Evolutionary conservation across 306 rosid species (phyloP), one percentile per base, ranked within the genome.

Genomic region (Boehmeria nivea): DNA sequence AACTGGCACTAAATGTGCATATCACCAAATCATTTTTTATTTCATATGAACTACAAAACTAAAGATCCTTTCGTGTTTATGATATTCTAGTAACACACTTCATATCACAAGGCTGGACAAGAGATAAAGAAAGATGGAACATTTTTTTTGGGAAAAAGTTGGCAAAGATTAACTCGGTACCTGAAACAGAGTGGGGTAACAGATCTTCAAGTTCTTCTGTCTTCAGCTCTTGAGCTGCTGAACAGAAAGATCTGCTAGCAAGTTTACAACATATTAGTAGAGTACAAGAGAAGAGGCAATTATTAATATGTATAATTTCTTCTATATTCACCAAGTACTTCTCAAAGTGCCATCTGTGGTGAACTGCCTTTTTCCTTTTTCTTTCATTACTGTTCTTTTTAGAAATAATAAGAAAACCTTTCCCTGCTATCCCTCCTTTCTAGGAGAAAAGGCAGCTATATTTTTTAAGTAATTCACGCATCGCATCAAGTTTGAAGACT

Each of bases 141-240:
- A n/a, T n/a, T 31, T 31, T 31, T 31, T 2, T 4, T 10, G 36
- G 36, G 36, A 31, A 31, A 47, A 67, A 31, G 36, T 4, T 10
- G 36, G 9, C 8, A 31, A 6, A 31, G 5, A 31, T 31, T 6
- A 31, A 31, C 74, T 48, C 66, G 65, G 71, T 70, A 93, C 96
- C 96, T 81, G 89, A 76, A 75, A 66, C 69, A 70, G 74, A 51
- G 25, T 63, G 60, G 42, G 95, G 84, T 18, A 83, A 75, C 73
- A 93, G 70, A 60, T 75, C 82, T 72, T 87, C 94, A 50, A 87
- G 82, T 70, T 85, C 83, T 49, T 77, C 95, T 12, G 76, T 43
- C 48, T 95, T 85, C 75, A 93, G 57, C 60, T 87, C 95, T 70
- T 83, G 96, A 2, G 78, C 81, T 17, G 83, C 83, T 22, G 90